Percentiles rank a stretch among this genome's conserved stretches.
Conservation (phyloP, 345 rosid species). For the Syzygium oleosum region DNA sequence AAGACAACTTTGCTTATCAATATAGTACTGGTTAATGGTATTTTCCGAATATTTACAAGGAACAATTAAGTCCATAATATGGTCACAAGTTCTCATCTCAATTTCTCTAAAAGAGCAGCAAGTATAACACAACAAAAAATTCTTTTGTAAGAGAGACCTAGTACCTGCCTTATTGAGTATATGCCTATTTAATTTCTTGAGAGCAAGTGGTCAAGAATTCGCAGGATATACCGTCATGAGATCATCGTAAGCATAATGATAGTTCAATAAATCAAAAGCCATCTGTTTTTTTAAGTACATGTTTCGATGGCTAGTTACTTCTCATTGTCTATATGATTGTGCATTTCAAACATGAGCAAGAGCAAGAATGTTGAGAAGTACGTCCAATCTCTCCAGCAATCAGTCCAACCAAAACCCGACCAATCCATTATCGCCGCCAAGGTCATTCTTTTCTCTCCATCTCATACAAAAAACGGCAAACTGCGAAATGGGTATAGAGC, state of each 20-base stretch:
- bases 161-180: too few relatives aligned
- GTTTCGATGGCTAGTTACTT: background rate
- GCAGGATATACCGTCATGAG: too few relatives aligned
- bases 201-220: too few relatives aligned
- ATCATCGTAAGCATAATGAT: background rate
- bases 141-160: background rate
- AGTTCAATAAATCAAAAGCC: background rate
- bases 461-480: background rate
- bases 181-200: too few relatives aligned
- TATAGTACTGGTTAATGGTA: background rate
- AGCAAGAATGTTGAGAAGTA: background rate
- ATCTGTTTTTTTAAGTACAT: background rate
- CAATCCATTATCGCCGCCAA: conserved; percentile 51
- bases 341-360: background rate
- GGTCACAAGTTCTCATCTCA: background rate
- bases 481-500: too few relatives aligned
- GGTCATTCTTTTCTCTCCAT: conserved; percentile 22
- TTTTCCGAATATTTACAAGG: background rate
- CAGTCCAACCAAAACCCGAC: conserved; percentile 74
- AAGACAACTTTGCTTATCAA: background rate
- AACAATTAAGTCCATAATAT: background rate
- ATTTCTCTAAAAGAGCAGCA: background rate
- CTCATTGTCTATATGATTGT: background rate
- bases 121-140: fast-evolving
- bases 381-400: background rate